A percentile compares a stretch with the other conserved stretches of the same genome.
Evolutionary conservation across 108 stramenopile species (phyloP).

Genomic region (Cyclostephanos invisitatus): DNA sequence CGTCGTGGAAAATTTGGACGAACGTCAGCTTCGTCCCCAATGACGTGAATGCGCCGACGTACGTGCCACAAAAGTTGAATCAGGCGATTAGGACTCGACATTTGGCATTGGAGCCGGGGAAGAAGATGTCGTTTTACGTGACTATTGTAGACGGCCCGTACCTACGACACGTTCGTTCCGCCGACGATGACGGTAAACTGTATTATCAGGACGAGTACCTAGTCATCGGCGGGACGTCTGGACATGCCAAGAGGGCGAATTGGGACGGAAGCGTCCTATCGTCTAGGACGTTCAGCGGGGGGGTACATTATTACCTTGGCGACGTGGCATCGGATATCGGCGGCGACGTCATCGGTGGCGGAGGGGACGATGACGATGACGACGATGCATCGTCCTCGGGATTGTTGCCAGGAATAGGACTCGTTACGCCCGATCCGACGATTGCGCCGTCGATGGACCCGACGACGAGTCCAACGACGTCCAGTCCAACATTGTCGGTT

Average conservation of each 20-base stretch:
- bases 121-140: not conserved
- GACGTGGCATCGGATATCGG: not conserved
- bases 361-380: too few relatives aligned
- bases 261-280: slow-evolving; percentile 10
- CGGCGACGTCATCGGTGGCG: too few relatives aligned
- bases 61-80: not conserved
- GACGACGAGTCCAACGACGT: not conserved
- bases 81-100: not conserved
- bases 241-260: slow-evolving; percentile 16
- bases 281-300: slow-evolving; percentile 21
- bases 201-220: slow-evolving; percentile 14
- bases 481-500: not conserved
- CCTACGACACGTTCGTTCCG: slow-evolving; percentile 1
- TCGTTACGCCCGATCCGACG: not conserved
- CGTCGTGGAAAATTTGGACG: not conserved
- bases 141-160: not conserved
- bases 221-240: not conserved
- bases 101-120: not conserved
- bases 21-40: not conserved
- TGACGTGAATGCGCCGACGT: not conserved
- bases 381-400: not conserved
- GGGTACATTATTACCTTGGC: slow-evolving; percentile 7
- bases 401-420: not conserved
- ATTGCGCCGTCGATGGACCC: not conserved
- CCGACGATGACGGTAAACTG: not conserved